A percentile compares a stretch with the other conserved stretches of the same genome.
phyloP scores from a whole-genome alignment of 805 yeast species.

The Brettanomyces nanus region DNA sequence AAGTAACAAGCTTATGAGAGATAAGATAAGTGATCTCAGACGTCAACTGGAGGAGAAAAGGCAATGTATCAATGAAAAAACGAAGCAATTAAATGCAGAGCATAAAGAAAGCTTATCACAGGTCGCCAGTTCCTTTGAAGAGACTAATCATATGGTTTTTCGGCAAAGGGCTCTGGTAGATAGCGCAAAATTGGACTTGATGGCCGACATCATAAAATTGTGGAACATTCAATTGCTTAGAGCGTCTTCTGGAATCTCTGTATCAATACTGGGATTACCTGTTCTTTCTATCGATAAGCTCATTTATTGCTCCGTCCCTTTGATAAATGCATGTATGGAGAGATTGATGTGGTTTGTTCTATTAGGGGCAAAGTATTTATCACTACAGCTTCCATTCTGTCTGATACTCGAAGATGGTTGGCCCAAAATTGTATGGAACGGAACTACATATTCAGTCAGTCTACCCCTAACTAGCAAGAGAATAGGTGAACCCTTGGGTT shows the following conservation, averaged over 20 bases:
- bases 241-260: conserved; percentile 4
- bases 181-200: conserved; percentile 1
- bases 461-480: neutral
- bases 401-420: conserved; percentile 3
- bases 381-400: conserved; percentile 16
- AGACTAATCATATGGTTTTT: neutral
- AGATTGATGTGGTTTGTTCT: conserved; percentile 13
- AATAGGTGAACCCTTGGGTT: neutral
- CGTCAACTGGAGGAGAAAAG: neutral
- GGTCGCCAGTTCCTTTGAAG: neutral
- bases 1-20: conserved; percentile 7
- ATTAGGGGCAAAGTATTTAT: conserved; percentile 11
- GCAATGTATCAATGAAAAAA: neutral
- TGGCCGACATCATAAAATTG: conserved; percentile 2
- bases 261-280: conserved; percentile 19
- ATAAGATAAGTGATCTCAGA: conserved; percentile 1
- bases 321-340: conserved; percentile 17
- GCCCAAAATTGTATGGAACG: neutral
- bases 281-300: conserved; percentile 17
- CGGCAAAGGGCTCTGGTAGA: neutral
- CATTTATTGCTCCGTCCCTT: conserved; percentile 12
- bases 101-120: neutral
- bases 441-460: neutral
- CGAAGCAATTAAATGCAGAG: neutral
- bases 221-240: conserved; percentile 6